Evolutionary conservation across 2,329 filamentous ascomycete species (phyloP).

Genomic region (Sporothrix pallida): DNA sequence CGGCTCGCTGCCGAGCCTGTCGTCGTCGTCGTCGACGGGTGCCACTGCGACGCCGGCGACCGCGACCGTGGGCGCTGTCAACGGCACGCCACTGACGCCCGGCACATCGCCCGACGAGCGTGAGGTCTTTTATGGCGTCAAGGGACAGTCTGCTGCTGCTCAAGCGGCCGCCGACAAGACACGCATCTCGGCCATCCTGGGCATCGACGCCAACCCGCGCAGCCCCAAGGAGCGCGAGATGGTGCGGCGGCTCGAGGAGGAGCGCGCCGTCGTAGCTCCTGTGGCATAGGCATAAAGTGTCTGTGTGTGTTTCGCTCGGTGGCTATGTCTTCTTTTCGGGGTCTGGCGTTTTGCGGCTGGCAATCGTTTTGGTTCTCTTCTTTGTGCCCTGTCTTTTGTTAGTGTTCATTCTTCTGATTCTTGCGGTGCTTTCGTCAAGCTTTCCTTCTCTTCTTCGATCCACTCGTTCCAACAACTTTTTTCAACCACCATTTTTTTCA

Average conservation of each 20-base stretch:
- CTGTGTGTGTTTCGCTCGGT: not conserved
- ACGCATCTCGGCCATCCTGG: slow-evolving; percentile 67
- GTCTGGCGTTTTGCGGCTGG: slow-evolving; percentile 14
- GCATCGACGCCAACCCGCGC: slow-evolving; percentile 63
- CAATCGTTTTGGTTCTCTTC: not conserved
- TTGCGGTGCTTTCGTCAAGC: not conserved
- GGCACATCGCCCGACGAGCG: slow-evolving; percentile 59
- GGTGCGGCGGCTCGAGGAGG: slow-evolving; percentile 62
- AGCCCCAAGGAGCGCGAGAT: slow-evolving; percentile 64
- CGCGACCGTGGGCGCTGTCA: not conserved
- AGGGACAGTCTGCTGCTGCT: slow-evolving; percentile 35
- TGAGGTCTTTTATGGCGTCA: slow-evolving; percentile 47
- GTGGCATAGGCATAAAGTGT: no score
- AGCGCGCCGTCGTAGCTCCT: slow-evolving; percentile 39
- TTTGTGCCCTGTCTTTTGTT: not conserved
- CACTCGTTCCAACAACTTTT: slow-evolving; percentile 8
- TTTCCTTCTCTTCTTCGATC: slow-evolving; percentile 20
- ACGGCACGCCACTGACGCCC: slow-evolving; percentile 58
- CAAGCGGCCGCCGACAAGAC: slow-evolving; percentile 54
- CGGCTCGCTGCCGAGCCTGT: slow-evolving; percentile 42
- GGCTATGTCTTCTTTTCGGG: not conserved
- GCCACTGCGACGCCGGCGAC: slow-evolving; percentile 36
- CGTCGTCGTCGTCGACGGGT: slow-evolving; percentile 9
- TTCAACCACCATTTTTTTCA: not conserved
- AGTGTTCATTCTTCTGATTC: not conserved